Conservation (phyloP, 2,329 filamentous ascomycete genomes). For the Calonectria naviculata region DNA sequence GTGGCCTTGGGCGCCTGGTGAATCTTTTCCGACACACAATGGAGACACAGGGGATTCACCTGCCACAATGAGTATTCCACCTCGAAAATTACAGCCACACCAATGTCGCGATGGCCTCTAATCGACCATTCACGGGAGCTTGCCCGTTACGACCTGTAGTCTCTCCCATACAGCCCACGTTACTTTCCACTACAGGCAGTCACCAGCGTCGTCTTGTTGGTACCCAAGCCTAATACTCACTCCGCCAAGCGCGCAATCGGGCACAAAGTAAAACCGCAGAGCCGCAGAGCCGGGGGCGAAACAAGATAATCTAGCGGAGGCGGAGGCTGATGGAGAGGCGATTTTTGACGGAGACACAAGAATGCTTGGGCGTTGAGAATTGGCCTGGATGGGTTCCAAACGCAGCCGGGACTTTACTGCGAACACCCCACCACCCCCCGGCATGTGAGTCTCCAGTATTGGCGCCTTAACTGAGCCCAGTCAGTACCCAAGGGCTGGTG, state of each 20-base stretch:
- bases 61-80: constrained; percentile 13
- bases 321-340: constrained; percentile 7
- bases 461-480: constrained; percentile 23
- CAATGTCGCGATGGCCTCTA: constrained; percentile 3
- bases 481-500: constrained; percentile 16
- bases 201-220: constrained; percentile 10
- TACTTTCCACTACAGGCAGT: not conserved
- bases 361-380: constrained; percentile 7
- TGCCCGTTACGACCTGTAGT: constrained; percentile 4
- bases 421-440: constrained; percentile 14
- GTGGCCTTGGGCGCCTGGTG: constrained; percentile 15
- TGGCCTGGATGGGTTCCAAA: constrained; percentile 6
- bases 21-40: constrained; percentile 15
- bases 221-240: constrained; percentile 22
- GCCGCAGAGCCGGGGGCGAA: constrained; percentile 16
- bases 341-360: constrained; percentile 2
- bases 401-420: constrained; percentile 4
- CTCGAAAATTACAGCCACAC: constrained; percentile 9
- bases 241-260: constrained; percentile 17
- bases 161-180: not conserved
- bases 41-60: constrained; percentile 19
- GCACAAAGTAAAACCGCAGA: constrained; percentile 23
- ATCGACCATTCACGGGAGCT: not conserved
- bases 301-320: constrained; percentile 5
- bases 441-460: constrained; percentile 13